Evolutionary conservation across 2,329 filamentous ascomycete species (phyloP), one percentile per base, ranked within the genome.

Genomic region (Aspergillus fijiensis): DNA sequence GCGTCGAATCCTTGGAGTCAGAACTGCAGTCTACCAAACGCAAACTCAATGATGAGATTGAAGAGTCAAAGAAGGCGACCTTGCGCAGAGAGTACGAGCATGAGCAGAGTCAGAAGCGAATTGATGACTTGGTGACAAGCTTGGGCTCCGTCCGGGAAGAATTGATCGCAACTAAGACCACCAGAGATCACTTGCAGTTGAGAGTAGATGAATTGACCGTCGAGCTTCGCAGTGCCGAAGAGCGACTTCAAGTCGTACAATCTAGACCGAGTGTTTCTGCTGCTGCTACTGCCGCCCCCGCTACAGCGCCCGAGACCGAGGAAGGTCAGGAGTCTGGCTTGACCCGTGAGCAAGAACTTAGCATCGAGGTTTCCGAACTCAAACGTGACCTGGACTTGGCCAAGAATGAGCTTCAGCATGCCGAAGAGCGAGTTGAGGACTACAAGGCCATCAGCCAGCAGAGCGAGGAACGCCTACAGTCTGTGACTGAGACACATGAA

Each of bases 71-170:
- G 81, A 94, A 96, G 74, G 80, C 90, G 35, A 84, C 90, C 61
- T 81, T 95, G 54, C 87, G 94, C 59, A 92, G 96, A 69, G 94
- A 98, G 70, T 97, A 91, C 64, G 95, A 99, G 62, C 86, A 89
- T 48, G 89, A 92, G 65, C 92, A 98, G 73, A 88, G 85, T 54
- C 92, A 96, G 74, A 95, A 92, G 76, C 87, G 93, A 55, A 95
- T 98, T 62, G 94, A 99, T 66, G 94, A 98, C 70, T 85, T 99
- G 50, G 89, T 94, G 63, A 82, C 88, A 33, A 94, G 87, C 68
- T 81, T 97, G 47, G 84, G 91, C 66, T 87, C 92, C 62, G 87
- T 89, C 54, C 91, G 94, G 49, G 93, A 98, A 74, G 92, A 97
- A 68, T 85, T 96, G 55, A 87, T 95, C 50, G 88, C 89, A 27